Base-by-base conservation (phyloP, 345 rosid genomes). In the Cardiospermum halicacabum region DNA sequence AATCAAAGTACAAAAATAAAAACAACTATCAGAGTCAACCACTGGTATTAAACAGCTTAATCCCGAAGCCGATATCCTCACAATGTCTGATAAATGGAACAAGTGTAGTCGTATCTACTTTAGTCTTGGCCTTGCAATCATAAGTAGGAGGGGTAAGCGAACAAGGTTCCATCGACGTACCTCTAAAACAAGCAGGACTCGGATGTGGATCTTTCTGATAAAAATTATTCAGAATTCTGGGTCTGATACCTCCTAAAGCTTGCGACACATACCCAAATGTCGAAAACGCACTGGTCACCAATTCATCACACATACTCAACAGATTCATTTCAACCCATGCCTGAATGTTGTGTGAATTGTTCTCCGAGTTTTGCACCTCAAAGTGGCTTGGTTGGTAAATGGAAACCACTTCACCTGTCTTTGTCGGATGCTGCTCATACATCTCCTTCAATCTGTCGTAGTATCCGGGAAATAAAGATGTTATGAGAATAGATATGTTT, bases 101-200 rank as follows among this genome's bases (percentile, higher is more conserved):
- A 34, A 34, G 39, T 34, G 39, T 34, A 1, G 39, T 11, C 1
- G 3, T 34, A 34, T 34, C 39, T 11, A 34, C 39, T 1, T 7
- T 34, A 5, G 39, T 34, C 8, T 32, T 32, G 22, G 67, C 58
- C 25, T 36, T 64, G 67, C 67, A 51, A 30, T 64, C 57, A 53
- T 51, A 31, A 36, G 51, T 2, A 5, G 58, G 67, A 24, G 67
- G 67, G 15, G 49, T 31, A 64, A 22, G 67, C 12, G 13, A 64
- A 51, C 67, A 51, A 21, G 67, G 58, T 36, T 51, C 58, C 36
- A 64, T 22, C 6, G 67, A 64, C 25, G 16, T 16, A 7, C 47
- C 67, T 36, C 25, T 57, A 16, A 47, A 6, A 51, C 67, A 63
- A 10, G 15, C 47, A 15, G n/a, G n/a, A n/a, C n/a, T n/a, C n/a